Conservation (phyloP, 1,284 basidiomycete genomes). For the Bothia castanella region DNA sequence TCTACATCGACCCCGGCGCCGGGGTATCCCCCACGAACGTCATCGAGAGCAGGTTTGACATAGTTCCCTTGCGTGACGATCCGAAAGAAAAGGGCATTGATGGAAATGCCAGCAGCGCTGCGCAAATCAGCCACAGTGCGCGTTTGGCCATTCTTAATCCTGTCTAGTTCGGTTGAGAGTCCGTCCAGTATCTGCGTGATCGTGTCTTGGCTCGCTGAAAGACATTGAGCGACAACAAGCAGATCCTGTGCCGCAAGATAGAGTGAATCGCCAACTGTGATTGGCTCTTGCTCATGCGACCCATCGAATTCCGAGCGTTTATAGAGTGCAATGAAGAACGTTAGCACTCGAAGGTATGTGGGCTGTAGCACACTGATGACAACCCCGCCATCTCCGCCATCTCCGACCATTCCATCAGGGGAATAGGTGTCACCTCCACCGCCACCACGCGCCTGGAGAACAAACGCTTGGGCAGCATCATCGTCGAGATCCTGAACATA, state of each 20-base stretch:
- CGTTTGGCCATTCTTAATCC: not conserved
- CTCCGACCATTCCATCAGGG: not conserved
- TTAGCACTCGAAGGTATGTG: not conserved
- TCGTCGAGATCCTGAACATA: not conserved
- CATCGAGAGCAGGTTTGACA: not conserved
- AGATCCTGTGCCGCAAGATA: not conserved
- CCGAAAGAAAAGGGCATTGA: not conserved
- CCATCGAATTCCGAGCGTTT: not conserved
- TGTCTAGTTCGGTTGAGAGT: not conserved
- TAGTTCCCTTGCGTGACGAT: not conserved
- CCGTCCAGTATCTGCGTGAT: not conserved
- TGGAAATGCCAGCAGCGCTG: not conserved
- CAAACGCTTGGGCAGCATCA: not conserved
- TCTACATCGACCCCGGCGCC: not conserved
- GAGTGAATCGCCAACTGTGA: not conserved
- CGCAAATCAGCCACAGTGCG: not conserved
- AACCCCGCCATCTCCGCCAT: not conserved
- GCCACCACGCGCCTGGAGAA: not conserved
- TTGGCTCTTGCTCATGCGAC: not conserved
- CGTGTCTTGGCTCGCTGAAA: not conserved
- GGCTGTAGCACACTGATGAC: not conserved
- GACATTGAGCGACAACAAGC: not conserved
- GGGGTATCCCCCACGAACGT: not conserved
- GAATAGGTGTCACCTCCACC: not conserved
- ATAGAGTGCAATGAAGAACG: no score